Conservation (phyloP, 176 grass and related monocot genomes). For the Panicum miliaceum region DNA sequence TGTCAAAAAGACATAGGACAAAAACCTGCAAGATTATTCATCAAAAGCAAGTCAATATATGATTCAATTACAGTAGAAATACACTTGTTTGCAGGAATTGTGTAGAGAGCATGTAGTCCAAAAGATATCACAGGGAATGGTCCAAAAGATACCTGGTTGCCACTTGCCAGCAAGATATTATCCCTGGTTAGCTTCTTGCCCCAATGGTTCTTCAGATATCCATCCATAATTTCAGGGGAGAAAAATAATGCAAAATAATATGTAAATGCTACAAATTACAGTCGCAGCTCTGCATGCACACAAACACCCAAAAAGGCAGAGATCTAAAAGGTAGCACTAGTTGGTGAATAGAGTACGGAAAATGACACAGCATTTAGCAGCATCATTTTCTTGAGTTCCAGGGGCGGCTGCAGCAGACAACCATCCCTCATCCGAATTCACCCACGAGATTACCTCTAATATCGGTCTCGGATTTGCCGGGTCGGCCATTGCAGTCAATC, state of each 20-base stretch:
- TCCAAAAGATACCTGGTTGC: neutral
- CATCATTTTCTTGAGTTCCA: neutral
- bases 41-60: neutral
- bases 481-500: constrained; percentile 30
- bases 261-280: neutral
- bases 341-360: constrained; percentile 3
- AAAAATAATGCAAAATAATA: neutral
- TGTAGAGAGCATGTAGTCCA: neutral
- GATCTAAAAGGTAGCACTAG: constrained; percentile 19
- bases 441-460: constrained; percentile 9
- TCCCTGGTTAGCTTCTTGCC: neutral
- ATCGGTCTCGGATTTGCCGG: neutral
- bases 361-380: constrained; percentile 25
- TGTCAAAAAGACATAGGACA: no score
- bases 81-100: neutral
- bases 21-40: neutral
- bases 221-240: neutral
- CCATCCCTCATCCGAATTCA: neutral
- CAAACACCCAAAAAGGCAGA: constrained; percentile 1
- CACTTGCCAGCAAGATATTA: neutral
- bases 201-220: neutral
- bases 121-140: neutral
- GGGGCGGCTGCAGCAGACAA: constrained; percentile 26
- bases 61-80: neutral
- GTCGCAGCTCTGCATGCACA: neutral